phyloP scores from a whole-genome alignment of 768 basidiomycete species.

The Solioccasus polychromus region DNA sequence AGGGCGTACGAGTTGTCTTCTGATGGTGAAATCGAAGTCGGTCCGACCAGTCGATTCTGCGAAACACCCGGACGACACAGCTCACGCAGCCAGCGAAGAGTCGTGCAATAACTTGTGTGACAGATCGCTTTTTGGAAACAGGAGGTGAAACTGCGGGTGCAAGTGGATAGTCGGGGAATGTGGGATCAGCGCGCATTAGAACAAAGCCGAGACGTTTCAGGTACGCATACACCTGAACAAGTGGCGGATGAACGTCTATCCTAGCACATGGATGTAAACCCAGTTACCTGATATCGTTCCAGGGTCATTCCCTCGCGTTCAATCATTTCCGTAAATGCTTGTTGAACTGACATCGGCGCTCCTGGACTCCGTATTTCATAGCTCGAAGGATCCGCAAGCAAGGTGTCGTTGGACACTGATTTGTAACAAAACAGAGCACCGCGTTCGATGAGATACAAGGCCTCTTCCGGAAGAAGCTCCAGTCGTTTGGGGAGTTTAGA shows the following conservation, averaged over 20 bases:
- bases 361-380: constrained; percentile 47
- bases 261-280: constrained; percentile 6
- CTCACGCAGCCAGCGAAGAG: constrained; percentile 15
- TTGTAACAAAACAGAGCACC: constrained; percentile 87
- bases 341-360: constrained; percentile 85
- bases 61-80: constrained; percentile 6
- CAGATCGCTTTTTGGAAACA: constrained; percentile 5
- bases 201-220: constrained; percentile 89
- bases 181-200: constrained; percentile 72
- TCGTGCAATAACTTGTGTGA: neutral
- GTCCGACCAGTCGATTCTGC: constrained; percentile 58
- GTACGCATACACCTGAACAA: constrained; percentile 83
- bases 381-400: constrained; percentile 8
- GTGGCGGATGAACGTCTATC: neutral
- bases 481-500: constrained; percentile 58
- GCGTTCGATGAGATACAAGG: constrained; percentile 89
- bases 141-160: constrained; percentile 35
- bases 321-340: constrained; percentile 85
- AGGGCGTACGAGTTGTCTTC: constrained; percentile 50
- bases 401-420: constrained; percentile 33
- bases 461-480: constrained; percentile 93
- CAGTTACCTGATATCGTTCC: constrained; percentile 80
- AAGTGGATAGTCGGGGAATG: constrained; percentile 49
- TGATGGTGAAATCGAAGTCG: constrained; percentile 52
- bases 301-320: constrained; percentile 72